Evolutionary conservation across 2,329 filamentous ascomycete species (phyloP), one percentile per base, ranked within the genome.

Genomic region (Periconia sp.): DNA sequence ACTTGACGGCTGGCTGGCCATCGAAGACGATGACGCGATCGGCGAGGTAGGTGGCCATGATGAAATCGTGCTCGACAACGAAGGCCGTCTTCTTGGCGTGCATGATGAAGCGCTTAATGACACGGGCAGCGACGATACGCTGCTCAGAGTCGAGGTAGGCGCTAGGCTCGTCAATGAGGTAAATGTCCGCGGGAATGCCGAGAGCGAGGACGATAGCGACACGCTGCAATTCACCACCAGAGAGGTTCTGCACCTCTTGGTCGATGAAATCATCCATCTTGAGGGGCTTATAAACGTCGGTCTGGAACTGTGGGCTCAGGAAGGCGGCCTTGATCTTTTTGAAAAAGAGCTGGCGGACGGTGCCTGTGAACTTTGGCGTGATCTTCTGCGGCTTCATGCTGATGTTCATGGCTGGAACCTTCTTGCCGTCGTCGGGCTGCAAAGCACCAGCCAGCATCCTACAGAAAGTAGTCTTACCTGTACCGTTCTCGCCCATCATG

Each of bases 71-170:
- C 85, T 99, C 94, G 70, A 99, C 92, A 59, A 99, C 85, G 72
- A 99, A 99, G 36, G 94, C 94, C 0, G 94, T 99, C 84, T 97
- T 97, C 85, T 97, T 97, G 63, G 91, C 86, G 79, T 99, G 92
- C 94, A 99, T 99, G 75, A 99, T 99, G 82, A 95, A 99, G 57
- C 94, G 88, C 82, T 99, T 99, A 78, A 99, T 99, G 69, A 99
- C 95, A 68, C 92, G 88, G 32, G 92, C 88, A 50, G 92, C 92
- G 62, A 99, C 86, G 68, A 99, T 96, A 88, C 94, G 92, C 77
- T 99, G 94, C 77, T 99, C 94, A 36, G 94, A 97, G 73, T 99
- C 94, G 46, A 99, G 88, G 74, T 99, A 99, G 51, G 66, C 66
- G 46, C 60, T 65, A 33, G 94, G 94, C 77, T 99, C 94, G 68